Evolutionary conservation across 2,329 filamentous ascomycete species (phyloP), one percentile per base, ranked within the genome.

Genomic region (Nakataea oryzae): DNA sequence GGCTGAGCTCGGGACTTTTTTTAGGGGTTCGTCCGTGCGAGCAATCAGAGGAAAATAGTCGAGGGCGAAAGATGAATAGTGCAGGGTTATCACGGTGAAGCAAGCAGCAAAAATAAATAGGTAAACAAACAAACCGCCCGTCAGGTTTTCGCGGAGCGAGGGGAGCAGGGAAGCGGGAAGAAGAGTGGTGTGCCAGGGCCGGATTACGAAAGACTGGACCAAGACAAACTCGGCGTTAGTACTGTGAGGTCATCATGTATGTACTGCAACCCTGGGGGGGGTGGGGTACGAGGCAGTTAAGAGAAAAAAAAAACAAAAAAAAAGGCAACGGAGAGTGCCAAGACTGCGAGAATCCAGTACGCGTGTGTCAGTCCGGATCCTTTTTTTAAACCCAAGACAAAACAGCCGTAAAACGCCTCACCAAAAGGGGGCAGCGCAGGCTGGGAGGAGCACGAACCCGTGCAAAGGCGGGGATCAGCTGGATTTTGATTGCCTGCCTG

Each of bases 171-270:
- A 50, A 8, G 41, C 21, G 41, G 11, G 9, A n/a, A 50, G 34
- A 17, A 50, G 24, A n/a, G n/a, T n/a, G n/a, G n/a, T 7, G 41
- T n/a, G 17, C 14, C 3, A n/a, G 41, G 41, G 21, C 17, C 21
- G 41, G 41, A n/a, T 50, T 50, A 50, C 41, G 41, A 17, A 50
- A 50, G 41, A 50, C 41, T n/a, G n/a, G n/a, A n/a, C 7, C 6
- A 50, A 50, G 21, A n/a, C 41, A 24, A n/a, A 50, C 41, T n/a
- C 41, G 58, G 47, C 58, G 32, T 17, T 54, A n/a, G 58, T 34
- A 14, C 24, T 59, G 58, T 59, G 58, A 59, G 58, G 58, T 59
- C 34, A 59, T 59, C 58, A 59, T 28, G 58, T 54, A 50, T 24
- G 41, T 50, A 13, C 41, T 50, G 24, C 41, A 59, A 59, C 27